These are phyloP conservation scores for Murraya paniculata DNA, from an alignment of 345 rosid genomes.

Conservation along the genomic window DNA sequence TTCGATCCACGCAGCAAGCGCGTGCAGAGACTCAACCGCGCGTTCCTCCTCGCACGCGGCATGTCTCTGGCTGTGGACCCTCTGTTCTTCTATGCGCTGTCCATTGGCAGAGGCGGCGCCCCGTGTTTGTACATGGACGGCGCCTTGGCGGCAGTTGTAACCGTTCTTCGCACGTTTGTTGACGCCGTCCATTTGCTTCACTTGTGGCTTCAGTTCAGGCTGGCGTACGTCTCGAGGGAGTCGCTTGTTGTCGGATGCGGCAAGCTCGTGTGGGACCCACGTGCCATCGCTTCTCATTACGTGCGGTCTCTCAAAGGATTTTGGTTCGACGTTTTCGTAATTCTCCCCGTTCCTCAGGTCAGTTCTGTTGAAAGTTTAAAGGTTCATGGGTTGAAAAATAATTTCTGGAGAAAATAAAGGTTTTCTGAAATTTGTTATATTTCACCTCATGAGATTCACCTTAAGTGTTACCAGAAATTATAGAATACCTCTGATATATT, in stretches of 20 bases:
- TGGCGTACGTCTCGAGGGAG: constrained; percentile 81
- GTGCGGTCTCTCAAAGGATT: constrained; percentile 67
- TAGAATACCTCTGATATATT: too few relatives aligned
- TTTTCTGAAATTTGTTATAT: too few relatives aligned
- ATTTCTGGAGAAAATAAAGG: too few relatives aligned
- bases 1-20: constrained; percentile 75
- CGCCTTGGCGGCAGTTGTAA: constrained; percentile 58
- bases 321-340: constrained; percentile 83
- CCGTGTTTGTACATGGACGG: constrained; percentile 83
- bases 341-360: constrained; percentile 97
- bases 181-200: constrained; percentile 68
- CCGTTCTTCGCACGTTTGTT: constrained; percentile 66
- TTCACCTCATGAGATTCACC: too few relatives aligned
- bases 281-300: constrained; percentile 66
- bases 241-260: constrained; percentile 88
- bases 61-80: constrained; percentile 84
- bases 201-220: constrained; percentile 72
- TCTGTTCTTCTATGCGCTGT: constrained; percentile 68
- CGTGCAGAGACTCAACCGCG: constrained; percentile 75
- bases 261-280: constrained; percentile 91
- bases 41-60: constrained; percentile 67
- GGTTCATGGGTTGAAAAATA: too few relatives aligned
- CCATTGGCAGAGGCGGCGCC: constrained; percentile 42
- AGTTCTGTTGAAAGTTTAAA: not conserved
- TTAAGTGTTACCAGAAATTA: too few relatives aligned